Conservation (phyloP, 805 yeast species). For the Clavispora santaluciae region DNA sequence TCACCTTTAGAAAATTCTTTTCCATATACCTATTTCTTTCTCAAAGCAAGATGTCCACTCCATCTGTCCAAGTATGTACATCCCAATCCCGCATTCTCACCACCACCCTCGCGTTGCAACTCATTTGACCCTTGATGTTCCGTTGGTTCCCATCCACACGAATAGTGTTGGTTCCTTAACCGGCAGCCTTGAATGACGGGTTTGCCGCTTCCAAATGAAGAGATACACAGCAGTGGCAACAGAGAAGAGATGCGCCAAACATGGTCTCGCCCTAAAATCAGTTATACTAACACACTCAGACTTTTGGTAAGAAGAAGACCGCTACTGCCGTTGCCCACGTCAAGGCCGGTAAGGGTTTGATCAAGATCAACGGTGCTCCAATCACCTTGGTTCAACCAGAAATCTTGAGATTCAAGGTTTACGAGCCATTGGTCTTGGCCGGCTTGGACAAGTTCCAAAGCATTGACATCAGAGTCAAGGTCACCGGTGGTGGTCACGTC, state of each 20-base stretch:
- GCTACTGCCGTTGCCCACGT: conserved; percentile 99
- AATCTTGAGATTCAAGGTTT: conserved; percentile 98
- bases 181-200: no score
- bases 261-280: neutral
- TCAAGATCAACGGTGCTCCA: conserved; percentile 99
- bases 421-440: conserved; percentile 97
- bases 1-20: conserved; percentile 17
- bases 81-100: neutral
- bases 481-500: conserved; percentile 99
- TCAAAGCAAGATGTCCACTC: conserved; percentile 58
- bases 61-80: conserved; percentile 83
- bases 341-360: conserved; percentile 98
- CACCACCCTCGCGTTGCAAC: neutral
- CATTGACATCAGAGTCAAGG: conserved; percentile 98
- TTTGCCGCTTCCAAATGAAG: no score
- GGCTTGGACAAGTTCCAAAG: conserved; percentile 98
- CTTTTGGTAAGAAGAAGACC: conserved; percentile 99
- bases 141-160: no score
- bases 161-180: no score
- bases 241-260: neutral
- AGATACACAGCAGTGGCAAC: no score
- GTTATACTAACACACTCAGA: conserved; percentile 45
- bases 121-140: neutral
- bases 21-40: conserved; percentile 36
- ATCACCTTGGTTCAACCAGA: conserved; percentile 99